Evolutionary conservation across 2,329 filamentous ascomycete species (phyloP).

Genomic region (Phyllosticta paracitricarpa): DNA sequence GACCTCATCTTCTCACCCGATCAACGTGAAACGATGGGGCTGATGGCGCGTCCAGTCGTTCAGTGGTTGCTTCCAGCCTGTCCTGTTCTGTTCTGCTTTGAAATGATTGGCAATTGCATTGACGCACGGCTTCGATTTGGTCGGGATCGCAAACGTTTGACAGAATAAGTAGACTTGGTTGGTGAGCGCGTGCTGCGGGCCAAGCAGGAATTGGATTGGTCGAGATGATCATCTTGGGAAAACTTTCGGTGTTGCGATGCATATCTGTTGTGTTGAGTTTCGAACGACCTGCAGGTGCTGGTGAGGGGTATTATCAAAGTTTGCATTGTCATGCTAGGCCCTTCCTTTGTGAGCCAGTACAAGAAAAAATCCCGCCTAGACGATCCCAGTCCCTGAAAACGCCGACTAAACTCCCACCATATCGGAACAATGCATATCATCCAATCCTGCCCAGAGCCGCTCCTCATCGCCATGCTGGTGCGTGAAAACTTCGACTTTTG

Average conservation of each 20-base stretch:
- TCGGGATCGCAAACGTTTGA: not conserved
- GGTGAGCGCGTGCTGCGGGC: not conserved
- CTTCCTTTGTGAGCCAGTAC: constrained; percentile 1
- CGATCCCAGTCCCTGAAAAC: constrained; percentile 9
- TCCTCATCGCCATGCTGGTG: not conserved
- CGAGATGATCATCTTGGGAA: not conserved
- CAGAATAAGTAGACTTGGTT: not conserved
- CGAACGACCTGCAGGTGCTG: not conserved
- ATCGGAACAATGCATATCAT: constrained; percentile 10
- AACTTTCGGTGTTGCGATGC: not conserved
- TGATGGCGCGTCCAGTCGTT: not conserved
- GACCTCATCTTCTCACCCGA: not conserved
- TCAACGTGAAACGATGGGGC: not conserved
- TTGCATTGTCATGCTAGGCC: constrained; percentile 5
- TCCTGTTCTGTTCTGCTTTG: not conserved
- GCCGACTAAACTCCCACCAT: constrained; percentile 8
- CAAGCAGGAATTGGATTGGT: not conserved
- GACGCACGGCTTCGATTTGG: not conserved
- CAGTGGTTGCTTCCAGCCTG: not conserved
- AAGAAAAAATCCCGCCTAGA: constrained; percentile 3
- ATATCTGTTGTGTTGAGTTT: not conserved
- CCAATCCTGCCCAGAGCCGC: not conserved
- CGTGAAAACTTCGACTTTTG: not conserved
- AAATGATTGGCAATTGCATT: not conserved
- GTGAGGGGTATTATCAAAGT: constrained; percentile 1